phyloP scores from a whole-genome alignment of 169 alveolate genomes.

The Plasmodium adleri region DNA sequence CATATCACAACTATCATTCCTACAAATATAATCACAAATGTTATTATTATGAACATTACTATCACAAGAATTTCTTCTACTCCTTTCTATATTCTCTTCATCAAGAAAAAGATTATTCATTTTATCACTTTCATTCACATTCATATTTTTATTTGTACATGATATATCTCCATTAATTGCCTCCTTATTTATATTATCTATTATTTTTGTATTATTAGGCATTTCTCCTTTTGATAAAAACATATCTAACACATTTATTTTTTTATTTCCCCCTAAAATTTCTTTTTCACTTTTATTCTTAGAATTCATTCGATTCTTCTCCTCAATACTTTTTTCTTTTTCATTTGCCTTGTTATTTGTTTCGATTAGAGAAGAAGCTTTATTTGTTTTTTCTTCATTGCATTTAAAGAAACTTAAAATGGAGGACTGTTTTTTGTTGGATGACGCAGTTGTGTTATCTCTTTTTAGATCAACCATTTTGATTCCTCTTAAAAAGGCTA shows the following conservation, averaged over 20 bases:
- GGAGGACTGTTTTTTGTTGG: conserved; percentile 53
- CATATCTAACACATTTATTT: not conserved
- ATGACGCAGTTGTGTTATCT: conserved; percentile 7
- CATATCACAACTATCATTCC: no score
- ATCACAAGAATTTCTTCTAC: not conserved
- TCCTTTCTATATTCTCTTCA: not conserved
- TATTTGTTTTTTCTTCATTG: conserved; percentile 21
- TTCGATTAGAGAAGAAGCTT: not conserved
- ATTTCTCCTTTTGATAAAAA: conserved; percentile 1
- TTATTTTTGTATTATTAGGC: not conserved
- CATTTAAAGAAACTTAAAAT: conserved; percentile 65
- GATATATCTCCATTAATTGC: not conserved
- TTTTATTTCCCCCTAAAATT: not conserved
- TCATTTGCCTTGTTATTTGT: not conserved
- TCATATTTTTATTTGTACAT: not conserved
- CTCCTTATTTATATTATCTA: not conserved
- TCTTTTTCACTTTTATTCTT: not conserved
- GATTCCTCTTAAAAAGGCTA: not conserved
- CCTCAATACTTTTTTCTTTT: not conserved
- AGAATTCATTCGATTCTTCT: not conserved
- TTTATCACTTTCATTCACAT: not conserved
- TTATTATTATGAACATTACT: not conserved
- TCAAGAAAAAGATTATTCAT: not conserved
- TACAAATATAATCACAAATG: not conserved
- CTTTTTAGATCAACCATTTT: conserved; percentile 25